A percentile compares a stretch with the other conserved stretches of the same genome.
These are phyloP conservation scores for Solanum ossicruentum DNA, from an alignment of 257 asterid species.

Conservation along the genomic window DNA sequence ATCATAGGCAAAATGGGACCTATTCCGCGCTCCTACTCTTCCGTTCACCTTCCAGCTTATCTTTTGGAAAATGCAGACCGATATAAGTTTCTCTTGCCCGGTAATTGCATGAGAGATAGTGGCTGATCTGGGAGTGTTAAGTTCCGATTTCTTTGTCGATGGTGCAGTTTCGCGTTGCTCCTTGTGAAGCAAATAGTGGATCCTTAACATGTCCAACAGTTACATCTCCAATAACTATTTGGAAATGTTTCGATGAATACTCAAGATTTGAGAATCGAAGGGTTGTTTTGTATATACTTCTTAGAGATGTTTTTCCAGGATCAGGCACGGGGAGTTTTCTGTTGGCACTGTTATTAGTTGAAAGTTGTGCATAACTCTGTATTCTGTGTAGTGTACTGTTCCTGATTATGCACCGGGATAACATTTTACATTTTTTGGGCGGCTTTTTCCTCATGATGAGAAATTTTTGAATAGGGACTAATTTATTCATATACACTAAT, in stretches of 20 bases:
- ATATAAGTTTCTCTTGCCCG: constrained; percentile 62
- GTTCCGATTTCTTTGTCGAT: constrained; percentile 13
- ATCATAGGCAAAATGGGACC: constrained; percentile 83
- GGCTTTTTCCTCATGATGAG: neutral
- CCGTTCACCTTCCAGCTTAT: constrained; percentile 74
- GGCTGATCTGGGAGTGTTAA: constrained; percentile 18
- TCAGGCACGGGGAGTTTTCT: constrained; percentile 3
- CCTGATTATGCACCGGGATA: neutral
- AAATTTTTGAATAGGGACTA: neutral
- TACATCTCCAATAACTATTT: constrained; percentile 28
- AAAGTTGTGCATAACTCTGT: neutral
- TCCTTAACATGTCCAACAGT: constrained; percentile 17
- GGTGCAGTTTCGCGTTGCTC: constrained; percentile 18
- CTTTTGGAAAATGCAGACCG: constrained; percentile 59
- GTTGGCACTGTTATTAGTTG: neutral
- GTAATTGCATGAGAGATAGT: constrained; percentile 66
- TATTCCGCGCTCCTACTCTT: constrained; percentile 68
- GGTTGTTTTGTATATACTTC: constrained; percentile 13
- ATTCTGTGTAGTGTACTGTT: neutral
- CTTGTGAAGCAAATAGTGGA: constrained; percentile 5
- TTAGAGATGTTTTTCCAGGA: constrained; percentile 17
- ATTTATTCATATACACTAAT: neutral
- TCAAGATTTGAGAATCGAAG: neutral
- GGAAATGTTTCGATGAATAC: constrained; percentile 26
- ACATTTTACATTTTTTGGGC: neutral